Conservation (phyloP, 164 flowering plant genomes). For the Hamamelis virginiana region DNA sequence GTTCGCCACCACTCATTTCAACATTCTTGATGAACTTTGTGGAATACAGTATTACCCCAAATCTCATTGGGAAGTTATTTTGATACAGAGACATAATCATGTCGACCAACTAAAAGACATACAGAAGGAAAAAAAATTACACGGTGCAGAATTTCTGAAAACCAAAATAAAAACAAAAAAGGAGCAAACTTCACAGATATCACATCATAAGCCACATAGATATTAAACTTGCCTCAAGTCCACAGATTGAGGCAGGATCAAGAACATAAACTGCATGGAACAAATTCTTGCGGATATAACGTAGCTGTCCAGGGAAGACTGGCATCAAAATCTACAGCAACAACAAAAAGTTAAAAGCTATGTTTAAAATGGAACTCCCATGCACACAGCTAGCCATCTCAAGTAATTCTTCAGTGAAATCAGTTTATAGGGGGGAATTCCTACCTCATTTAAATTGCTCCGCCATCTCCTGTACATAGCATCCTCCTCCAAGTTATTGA, state of each 20-base stretch:
- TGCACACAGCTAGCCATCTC: not conserved
- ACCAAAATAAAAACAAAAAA: not conserved
- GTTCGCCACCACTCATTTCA: conserved; percentile 56
- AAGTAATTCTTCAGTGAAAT: not conserved
- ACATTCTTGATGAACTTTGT: conserved; percentile 50
- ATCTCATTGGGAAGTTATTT: conserved; percentile 85
- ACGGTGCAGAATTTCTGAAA: no score
- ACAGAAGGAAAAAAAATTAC: not conserved
- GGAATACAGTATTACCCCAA: conserved; percentile 85
- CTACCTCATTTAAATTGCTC: conserved; percentile 88
- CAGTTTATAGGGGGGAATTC: not conserved
- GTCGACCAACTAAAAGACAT: conserved; percentile 63
- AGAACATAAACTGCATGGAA: conserved; percentile 90
- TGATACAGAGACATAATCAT: conserved; percentile 66
- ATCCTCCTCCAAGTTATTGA: conserved; percentile 98
- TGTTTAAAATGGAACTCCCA: not conserved
- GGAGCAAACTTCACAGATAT: not conserved
- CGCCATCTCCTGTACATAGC: conserved; percentile 86
- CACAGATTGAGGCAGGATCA: conserved; percentile 84
- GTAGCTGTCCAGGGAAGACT: conserved; percentile 90
- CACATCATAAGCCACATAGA: not conserved
- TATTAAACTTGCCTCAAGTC: conserved; percentile 73
- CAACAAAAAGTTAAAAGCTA: conserved; percentile 4
- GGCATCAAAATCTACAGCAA: conserved; percentile 89
- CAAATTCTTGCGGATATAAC: conserved; percentile 91